Percentiles rank a stretch among this genome's conserved stretches.
These are phyloP conservation scores for Ceratobasidium sp. DNA, from an alignment of 1,284 basidiomycete species.

Conservation along the genomic window DNA sequence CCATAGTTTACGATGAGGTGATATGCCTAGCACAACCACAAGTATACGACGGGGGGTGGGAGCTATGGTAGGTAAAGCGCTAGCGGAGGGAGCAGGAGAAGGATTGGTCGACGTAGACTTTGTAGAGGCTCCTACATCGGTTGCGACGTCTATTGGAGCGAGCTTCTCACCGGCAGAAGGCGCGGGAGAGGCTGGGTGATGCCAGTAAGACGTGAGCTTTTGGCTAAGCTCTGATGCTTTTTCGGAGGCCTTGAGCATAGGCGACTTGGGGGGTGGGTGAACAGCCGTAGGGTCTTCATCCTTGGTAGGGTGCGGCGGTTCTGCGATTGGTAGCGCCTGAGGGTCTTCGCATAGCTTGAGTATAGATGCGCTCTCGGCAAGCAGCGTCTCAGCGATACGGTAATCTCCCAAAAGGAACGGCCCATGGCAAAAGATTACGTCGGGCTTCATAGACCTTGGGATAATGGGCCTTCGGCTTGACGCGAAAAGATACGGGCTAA, in stretches of 20 bases:
- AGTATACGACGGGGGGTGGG: slow-evolving; percentile 63
- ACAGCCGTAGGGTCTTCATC: slow-evolving; percentile 43
- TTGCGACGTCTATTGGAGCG: not conserved
- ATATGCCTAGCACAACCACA: slow-evolving; percentile 65
- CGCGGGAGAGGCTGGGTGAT: slow-evolving; percentile 61
- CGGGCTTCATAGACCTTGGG: slow-evolving; percentile 69
- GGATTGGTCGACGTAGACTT: slow-evolving; percentile 45
- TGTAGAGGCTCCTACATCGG: not conserved
- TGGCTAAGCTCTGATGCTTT: slow-evolving; percentile 23
- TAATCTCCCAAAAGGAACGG: slow-evolving; percentile 61
- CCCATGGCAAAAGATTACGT: slow-evolving; percentile 72
- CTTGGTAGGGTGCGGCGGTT: not conserved
- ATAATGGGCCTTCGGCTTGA: slow-evolving; percentile 62
- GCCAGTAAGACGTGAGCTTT: slow-evolving; percentile 49
- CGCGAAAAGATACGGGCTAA: slow-evolving; percentile 72
- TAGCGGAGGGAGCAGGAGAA: slow-evolving; percentile 55
- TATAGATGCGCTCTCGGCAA: slow-evolving; percentile 64
- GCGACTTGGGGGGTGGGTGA: slow-evolving; percentile 44
- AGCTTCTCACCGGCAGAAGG: slow-evolving; percentile 61
- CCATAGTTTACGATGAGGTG: slow-evolving; percentile 69
- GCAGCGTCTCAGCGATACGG: slow-evolving; percentile 52
- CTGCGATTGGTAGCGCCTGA: slow-evolving; percentile 45
- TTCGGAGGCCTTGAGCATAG: slow-evolving; percentile 28
- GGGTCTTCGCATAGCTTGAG: slow-evolving; percentile 61
- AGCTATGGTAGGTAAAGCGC: not conserved